Conservation (phyloP, 2,329 filamentous ascomycete species). For the Pseudomassariella vexata region DNA sequence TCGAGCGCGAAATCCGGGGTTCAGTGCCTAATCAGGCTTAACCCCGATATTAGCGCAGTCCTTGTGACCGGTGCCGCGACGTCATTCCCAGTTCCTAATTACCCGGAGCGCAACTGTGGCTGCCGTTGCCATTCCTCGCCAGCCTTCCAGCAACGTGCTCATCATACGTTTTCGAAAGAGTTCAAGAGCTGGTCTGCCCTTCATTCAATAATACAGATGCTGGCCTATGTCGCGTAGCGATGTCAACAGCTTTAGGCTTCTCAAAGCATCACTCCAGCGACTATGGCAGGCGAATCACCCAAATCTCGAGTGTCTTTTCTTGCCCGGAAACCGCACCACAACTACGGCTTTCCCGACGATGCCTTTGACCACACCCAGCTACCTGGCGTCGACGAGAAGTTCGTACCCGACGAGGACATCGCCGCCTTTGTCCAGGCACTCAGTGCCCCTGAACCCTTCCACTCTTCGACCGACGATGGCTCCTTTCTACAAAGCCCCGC, state of each 20-base stretch:
- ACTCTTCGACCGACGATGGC: conserved; percentile 51
- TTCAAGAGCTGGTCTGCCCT: too few species aligned
- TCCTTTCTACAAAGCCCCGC: conserved; percentile 34
- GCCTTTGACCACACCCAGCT: conserved; percentile 64
- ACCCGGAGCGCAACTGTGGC: too few species aligned
- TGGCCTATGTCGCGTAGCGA: too few species aligned
- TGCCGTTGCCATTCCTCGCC: too few species aligned
- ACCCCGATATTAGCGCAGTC: too few species aligned
- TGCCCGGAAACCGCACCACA: conserved; percentile 20
- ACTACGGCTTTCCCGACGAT: conserved; percentile 54
- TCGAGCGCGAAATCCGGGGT: too few species aligned
- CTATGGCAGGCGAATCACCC: conserved; percentile 18
- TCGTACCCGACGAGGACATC: conserved; percentile 67
- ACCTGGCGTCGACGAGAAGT: conserved; percentile 76
- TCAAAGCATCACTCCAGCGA: conserved; percentile 15
- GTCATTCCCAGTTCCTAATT: too few species aligned
- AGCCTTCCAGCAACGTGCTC: too few species aligned
- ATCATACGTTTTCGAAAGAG: too few species aligned
- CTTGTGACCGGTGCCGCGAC: too few species aligned
- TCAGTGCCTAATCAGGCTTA: too few species aligned
- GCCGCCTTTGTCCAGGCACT: conserved; percentile 76
- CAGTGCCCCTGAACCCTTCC: conserved; percentile 70
- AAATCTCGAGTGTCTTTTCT: conserved; percentile 16
- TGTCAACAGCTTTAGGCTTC: not conserved
- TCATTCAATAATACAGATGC: too few species aligned